A percentile compares a stretch with the other conserved stretches of the same genome.
Evolutionary conservation across 2,329 filamentous ascomycete species (phyloP).

Genomic region (Zasmidium cellare): DNA sequence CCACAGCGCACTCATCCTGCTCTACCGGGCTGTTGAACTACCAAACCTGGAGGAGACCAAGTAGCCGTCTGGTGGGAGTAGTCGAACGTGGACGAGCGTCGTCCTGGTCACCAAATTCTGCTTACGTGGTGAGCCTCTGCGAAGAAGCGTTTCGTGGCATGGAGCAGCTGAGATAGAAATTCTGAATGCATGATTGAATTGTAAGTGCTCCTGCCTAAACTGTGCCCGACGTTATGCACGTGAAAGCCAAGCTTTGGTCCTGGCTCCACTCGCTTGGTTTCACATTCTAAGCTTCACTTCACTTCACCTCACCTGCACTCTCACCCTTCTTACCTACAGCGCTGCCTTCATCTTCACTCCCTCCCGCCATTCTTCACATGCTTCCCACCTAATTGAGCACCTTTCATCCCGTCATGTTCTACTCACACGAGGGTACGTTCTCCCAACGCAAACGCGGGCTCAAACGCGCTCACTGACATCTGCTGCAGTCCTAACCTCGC

Average conservation of each 20-base stretch:
- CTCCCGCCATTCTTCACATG: neutral
- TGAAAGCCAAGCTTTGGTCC: neutral
- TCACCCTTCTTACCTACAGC: too few species aligned
- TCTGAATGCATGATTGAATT: neutral
- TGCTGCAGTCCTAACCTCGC: constrained; percentile 70
- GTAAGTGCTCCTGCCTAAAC: neutral
- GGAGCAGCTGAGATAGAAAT: neutral
- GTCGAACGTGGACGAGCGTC: too few species aligned
- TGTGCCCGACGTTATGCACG: neutral
- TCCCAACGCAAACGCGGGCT: neutral
- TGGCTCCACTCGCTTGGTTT: neutral
- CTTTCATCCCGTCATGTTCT: constrained; percentile 72
- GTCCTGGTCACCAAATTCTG: too few species aligned
- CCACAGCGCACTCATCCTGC: constrained; percentile 77
- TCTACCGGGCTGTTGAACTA: constrained; percentile 74
- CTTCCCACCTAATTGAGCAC: neutral
- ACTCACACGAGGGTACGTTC: constrained; percentile 83
- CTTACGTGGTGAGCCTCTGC: neutral
- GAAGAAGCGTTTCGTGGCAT: neutral
- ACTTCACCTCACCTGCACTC: too few species aligned
- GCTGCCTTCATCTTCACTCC: neutral
- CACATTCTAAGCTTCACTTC: too few species aligned
- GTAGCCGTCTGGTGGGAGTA: neutral
- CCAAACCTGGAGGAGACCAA: constrained; percentile 40
- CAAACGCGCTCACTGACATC: constrained; percentile 2